Conservation (phyloP, 345 rosid genomes). For the Salix caprea region DNA sequence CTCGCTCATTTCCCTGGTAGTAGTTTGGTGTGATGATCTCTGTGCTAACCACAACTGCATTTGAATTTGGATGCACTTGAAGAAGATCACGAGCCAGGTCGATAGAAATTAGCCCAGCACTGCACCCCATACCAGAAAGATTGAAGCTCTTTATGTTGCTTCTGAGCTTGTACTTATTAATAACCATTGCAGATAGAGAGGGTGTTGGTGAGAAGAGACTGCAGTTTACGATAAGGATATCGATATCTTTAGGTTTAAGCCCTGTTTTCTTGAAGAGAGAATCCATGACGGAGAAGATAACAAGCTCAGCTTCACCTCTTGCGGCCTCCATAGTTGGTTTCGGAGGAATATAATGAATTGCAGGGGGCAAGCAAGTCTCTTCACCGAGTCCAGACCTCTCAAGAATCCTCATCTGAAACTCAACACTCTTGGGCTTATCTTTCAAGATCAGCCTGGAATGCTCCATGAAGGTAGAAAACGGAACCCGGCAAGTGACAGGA, state of each 20-base stretch:
- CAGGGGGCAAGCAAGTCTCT: conserved; percentile 50
- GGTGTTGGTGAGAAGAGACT: conserved; percentile 54
- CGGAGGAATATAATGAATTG: conserved; percentile 40
- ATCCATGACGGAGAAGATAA: conserved; percentile 41
- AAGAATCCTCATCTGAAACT: conserved; percentile 44
- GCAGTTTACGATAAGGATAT: conserved; percentile 50
- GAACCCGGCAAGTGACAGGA: conserved; percentile 42
- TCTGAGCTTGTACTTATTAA: conserved; percentile 50
- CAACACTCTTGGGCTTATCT: conserved; percentile 43
- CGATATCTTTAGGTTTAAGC: conserved; percentile 41
- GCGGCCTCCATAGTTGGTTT: conserved; percentile 34
- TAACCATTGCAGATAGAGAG: conserved; percentile 52
- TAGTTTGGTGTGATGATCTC: conserved; percentile 45
- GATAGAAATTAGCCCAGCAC: conserved; percentile 51
- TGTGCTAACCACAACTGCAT: conserved; percentile 52
- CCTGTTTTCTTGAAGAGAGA: conserved; percentile 41
- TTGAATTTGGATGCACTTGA: conserved; percentile 39
- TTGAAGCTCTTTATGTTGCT: conserved; percentile 58
- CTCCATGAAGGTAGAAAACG: conserved; percentile 45
- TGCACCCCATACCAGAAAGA: conserved; percentile 70
- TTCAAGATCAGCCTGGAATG: conserved; percentile 36
- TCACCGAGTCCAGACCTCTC: conserved; percentile 56
- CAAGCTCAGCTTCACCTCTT: conserved; percentile 39
- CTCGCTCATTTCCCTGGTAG: conserved; percentile 48
- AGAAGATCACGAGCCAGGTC: conserved; percentile 57